Percentiles rank a stretch among this genome's conserved stretches.
phyloP scores from a whole-genome alignment of 495 filamentous ascomycete species.

The Neurospora sp. region DNA sequence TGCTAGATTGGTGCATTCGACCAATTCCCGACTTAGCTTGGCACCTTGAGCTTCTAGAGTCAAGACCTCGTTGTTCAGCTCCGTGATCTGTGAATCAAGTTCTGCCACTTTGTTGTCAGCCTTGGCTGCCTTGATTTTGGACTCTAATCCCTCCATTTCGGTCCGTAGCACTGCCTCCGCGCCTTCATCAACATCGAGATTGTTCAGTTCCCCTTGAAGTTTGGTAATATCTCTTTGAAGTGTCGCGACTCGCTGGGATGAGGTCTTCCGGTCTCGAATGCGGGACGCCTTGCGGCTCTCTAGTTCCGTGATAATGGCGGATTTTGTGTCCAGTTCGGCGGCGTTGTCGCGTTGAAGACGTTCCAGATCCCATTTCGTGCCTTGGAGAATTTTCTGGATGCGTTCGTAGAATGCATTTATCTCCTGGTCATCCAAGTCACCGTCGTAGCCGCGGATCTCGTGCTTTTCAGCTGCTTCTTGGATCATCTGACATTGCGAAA shows the following conservation, averaged over 20 bases:
- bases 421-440: slow-evolving; percentile 60
- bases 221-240: slow-evolving; percentile 56
- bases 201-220: slow-evolving; percentile 55
- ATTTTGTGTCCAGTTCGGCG: slow-evolving; percentile 55
- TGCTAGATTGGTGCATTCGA: slow-evolving; percentile 68
- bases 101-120: slow-evolving; percentile 47
- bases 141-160: slow-evolving; percentile 57
- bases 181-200: slow-evolving; percentile 74
- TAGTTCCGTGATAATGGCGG: slow-evolving; percentile 56
- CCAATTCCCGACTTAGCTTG: slow-evolving; percentile 61
- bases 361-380: slow-evolving; percentile 69
- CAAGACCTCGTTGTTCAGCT: slow-evolving; percentile 51
- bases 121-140: slow-evolving; percentile 50
- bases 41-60: slow-evolving; percentile 57
- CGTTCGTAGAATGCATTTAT: slow-evolving; percentile 69
- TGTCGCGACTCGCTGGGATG: slow-evolving; percentile 54
- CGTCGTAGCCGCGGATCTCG: slow-evolving; percentile 74
- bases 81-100: slow-evolving; percentile 58
- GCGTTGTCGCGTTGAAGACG: slow-evolving; percentile 61
- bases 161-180: slow-evolving; percentile 63
- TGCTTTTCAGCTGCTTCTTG: slow-evolving; percentile 70
- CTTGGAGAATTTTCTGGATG: slow-evolving; percentile 60
- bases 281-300: slow-evolving; percentile 56
- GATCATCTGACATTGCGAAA: slow-evolving; percentile 58
- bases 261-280: slow-evolving; percentile 57